Evolutionary conservation across 2,329 filamentous ascomycete species (phyloP).

Genomic region (Xylaria arbuscula): DNA sequence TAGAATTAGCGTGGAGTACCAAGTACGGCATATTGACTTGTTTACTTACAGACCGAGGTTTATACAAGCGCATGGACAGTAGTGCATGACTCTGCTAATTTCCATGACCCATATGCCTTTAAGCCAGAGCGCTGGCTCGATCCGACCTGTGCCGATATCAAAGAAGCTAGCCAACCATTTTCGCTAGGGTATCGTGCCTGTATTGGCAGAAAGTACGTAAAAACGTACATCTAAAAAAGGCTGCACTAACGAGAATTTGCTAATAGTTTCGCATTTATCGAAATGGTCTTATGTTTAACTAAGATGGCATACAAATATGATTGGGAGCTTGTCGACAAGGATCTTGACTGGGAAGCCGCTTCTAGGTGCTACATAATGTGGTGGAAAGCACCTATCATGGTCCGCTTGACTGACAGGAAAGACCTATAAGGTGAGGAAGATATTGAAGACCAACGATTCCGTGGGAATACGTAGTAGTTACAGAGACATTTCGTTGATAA

Average conservation of each 20-base stretch:
- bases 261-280: conserved; percentile 23
- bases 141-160: conserved; percentile 13
- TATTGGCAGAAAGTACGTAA: conserved; percentile 26
- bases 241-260: not conserved
- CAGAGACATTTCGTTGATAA: not conserved
- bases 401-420: conserved; percentile 10
- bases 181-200: conserved; percentile 18
- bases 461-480: not conserved
- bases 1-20: not conserved
- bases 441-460: not conserved
- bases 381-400: conserved; percentile 22
- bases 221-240: not conserved
- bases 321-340: conserved; percentile 19
- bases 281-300: conserved; percentile 19
- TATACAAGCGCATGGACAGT: conserved; percentile 30
- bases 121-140: conserved; percentile 25
- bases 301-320: conserved; percentile 31
- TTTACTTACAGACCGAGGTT: conserved; percentile 18
- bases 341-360: conserved; percentile 21
- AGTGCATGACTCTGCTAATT: conserved; percentile 16
- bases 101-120: conserved; percentile 20
- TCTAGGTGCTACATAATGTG: conserved; percentile 23
- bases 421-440: not conserved
- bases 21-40: not conserved
- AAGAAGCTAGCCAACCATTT: conserved; percentile 31